Evolutionary conservation across 352 stramenopile genomes (phyloP).

Genomic region (Aphanomyces euteiches): DNA sequence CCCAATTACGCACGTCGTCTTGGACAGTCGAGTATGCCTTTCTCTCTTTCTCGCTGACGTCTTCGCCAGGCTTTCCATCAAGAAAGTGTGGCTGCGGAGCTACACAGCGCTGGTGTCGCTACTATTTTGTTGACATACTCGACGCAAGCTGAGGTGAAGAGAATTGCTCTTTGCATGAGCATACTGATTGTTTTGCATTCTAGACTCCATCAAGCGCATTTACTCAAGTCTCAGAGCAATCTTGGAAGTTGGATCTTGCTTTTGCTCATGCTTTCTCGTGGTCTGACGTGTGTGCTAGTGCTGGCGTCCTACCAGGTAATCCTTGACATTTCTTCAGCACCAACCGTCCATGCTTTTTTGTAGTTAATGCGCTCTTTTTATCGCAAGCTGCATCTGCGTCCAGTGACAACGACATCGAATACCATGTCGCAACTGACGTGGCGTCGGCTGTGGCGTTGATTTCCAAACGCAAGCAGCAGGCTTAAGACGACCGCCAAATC

Average conservation of each 20-base stretch:
- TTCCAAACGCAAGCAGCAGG: neutral
- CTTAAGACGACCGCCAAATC: neutral
- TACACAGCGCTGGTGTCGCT: neutral
- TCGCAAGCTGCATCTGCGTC: neutral
- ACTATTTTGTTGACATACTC: neutral
- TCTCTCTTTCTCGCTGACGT: neutral
- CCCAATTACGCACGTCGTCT: constrained; percentile 11
- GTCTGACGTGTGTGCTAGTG: neutral
- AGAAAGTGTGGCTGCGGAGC: too few species aligned
- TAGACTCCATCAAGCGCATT: neutral
- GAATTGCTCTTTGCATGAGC: neutral
- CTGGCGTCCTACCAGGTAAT: neutral
- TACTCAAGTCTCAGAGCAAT: neutral
- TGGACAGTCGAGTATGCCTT: constrained; percentile 1
- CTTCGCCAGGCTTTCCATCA: too few species aligned
- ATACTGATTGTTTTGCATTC: neutral
- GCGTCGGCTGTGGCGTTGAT: neutral
- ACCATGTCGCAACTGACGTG: neutral
- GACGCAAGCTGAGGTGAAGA: too few species aligned
- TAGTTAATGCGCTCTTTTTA: constrained; percentile 6
- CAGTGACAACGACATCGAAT: neutral
- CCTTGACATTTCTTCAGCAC: too few species aligned
- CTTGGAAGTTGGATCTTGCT: neutral
- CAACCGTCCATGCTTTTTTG: neutral
- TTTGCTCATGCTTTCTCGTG: neutral